Base-by-base conservation (phyloP, 2,329 filamentous ascomycete species). In the Akanthomyces dipterigenus region DNA sequence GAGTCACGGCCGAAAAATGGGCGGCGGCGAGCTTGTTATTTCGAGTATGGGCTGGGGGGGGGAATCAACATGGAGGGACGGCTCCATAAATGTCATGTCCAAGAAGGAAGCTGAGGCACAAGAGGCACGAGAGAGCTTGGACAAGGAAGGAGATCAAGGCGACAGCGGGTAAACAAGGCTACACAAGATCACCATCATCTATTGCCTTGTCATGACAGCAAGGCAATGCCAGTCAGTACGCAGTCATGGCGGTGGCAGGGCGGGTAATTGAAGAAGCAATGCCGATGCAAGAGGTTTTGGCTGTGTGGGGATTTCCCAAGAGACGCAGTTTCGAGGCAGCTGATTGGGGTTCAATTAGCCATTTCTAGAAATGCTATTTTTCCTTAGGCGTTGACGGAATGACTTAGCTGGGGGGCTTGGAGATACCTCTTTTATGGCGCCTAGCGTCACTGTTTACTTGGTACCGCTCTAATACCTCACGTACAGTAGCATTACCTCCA, bases 1-100 rank as follows among this genome's bases (percentile, higher is more conserved):
- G 50, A 40, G 50, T 38, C 50, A 53, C 34, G 50, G n/a, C 50
- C 9, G 11, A 24, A 53, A 38, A 34, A 34, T 14, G 50, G 31
- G 31, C 31, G 20, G 49, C n/a, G 20, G n/a, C 26, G 34, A 26
- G 12, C n/a, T 34, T 53, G 34, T 40, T 22, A 38, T 38, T 38
- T 53, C 31, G 20, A 40, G 38, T 12, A 38, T 53, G 31, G 20
- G 28, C 20, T 38, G 34, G 34, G 20, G 36, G 34, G 34, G 20
- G 36, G 36, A 53, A 38, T 24, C 18, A 53, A 53, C 34, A 26
- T 18, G 20, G 49, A 53, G 26, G 24, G n/a, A 8, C 31, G 50
- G 26, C 31, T 53, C 50, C 50, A 53, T 53, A 53, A 53, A 53
- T 53, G n/a, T 24, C 31, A 53, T 53, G 50, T 34, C 50, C 20